These are phyloP conservation scores for Tuctoria greenei DNA, from an alignment of 176 grass and related monocot species.

Conservation along the genomic window DNA sequence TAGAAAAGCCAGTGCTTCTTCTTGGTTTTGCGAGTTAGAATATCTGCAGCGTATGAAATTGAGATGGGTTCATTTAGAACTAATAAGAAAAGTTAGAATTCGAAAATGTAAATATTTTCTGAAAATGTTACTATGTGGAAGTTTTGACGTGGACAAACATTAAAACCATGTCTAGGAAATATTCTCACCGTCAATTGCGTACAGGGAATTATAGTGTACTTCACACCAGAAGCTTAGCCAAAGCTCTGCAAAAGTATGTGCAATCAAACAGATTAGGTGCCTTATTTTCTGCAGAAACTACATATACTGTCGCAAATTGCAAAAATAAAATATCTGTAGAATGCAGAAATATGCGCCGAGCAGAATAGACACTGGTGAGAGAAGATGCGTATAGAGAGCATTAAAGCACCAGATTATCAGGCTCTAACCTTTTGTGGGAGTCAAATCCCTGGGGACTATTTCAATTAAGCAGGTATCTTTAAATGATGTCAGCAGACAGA, in stretches of 20 bases:
- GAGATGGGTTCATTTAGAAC: background rate
- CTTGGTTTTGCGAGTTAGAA: slow-evolving; percentile 62
- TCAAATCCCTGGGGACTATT: slow-evolving; percentile 77
- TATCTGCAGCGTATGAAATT: slow-evolving; percentile 45
- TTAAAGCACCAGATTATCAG: background rate
- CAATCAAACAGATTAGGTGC: slow-evolving; percentile 28
- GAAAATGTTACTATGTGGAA: background rate
- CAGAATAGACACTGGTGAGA: background rate
- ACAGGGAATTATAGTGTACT: slow-evolving; percentile 98
- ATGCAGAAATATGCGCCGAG: background rate
- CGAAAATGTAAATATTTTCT: background rate
- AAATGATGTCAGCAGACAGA: slow-evolving; percentile 91
- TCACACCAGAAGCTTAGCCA: slow-evolving; percentile 99
- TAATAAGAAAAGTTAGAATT: background rate
- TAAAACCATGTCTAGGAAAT: background rate
- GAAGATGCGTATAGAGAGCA: background rate
- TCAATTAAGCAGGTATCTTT: slow-evolving; percentile 91
- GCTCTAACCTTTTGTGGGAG: slow-evolving; percentile 78
- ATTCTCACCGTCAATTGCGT: slow-evolving; percentile 72
- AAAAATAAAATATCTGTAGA: background rate
- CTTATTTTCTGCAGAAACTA: background rate
- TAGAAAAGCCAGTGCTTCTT: slow-evolving; percentile 93
- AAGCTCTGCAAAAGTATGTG: slow-evolving; percentile 53
- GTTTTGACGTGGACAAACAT: background rate
- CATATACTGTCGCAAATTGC: background rate